Conservation (phyloP, 257 asterid genomes). For the Gardenia jasminoides region DNA sequence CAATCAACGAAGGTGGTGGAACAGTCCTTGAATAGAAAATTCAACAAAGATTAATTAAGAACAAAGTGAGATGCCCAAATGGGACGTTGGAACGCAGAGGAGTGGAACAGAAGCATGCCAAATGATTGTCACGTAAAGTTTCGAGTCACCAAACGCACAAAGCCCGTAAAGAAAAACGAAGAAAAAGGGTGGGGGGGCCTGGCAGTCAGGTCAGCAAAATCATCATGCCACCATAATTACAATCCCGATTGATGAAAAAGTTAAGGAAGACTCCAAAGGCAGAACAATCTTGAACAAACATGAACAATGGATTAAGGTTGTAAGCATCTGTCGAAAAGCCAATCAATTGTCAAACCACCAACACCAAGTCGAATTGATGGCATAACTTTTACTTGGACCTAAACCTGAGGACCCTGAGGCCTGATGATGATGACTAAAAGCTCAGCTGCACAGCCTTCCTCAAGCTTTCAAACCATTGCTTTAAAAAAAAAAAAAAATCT, state of each 20-base stretch:
- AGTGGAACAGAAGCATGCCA: constrained; percentile 4
- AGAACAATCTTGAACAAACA: not conserved
- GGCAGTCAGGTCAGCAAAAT: not conserved
- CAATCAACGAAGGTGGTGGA: not conserved
- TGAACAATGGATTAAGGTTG: constrained; percentile 13
- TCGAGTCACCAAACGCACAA: not conserved
- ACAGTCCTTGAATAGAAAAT: not conserved
- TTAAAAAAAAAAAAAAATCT: no score
- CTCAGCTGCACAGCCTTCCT: not conserved
- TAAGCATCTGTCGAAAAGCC: constrained; percentile 6
- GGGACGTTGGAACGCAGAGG: not conserved
- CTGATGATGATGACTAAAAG: not conserved
- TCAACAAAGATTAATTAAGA: no score
- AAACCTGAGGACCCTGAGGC: not conserved
- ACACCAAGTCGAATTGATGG: not conserved
- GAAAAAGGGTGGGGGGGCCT: constrained; percentile 1
- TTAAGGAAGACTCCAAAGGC: not conserved
- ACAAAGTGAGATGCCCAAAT: no score
- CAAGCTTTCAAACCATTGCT: no score
- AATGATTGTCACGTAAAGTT: not conserved
- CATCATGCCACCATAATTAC: not conserved
- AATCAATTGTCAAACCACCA: not conserved
- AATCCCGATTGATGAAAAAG: not conserved
- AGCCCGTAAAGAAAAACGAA: not conserved
- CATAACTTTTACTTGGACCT: not conserved